Evolutionary conservation across 148 eudicot species (phyloP).

Genomic region (Rhododendron williamsianum): DNA sequence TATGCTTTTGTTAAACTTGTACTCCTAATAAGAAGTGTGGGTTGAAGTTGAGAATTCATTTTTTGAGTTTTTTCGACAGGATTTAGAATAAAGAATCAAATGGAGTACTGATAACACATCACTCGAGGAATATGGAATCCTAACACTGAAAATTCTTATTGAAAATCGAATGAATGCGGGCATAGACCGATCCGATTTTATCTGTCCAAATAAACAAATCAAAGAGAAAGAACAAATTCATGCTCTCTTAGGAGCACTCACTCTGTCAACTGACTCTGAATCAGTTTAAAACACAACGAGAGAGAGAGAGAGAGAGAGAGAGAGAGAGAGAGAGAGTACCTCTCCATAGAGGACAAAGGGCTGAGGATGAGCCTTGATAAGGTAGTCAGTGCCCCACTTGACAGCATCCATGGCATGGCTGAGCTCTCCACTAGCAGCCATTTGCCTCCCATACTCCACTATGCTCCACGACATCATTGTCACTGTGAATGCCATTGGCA

Average conservation of each 20-base stretch:
- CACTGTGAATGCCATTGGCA: conserved; percentile 92
- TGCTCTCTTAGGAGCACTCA: no score
- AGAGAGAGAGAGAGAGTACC: conserved; percentile 28
- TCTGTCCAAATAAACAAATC: background rate
- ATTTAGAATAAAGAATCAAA: no score
- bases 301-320: background rate
- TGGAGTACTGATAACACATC: background rate
- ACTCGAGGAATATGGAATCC: background rate
- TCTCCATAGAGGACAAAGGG: conserved; percentile 94
- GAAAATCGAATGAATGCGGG: no score
- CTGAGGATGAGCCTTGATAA: conserved; percentile 92
- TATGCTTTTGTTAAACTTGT: background rate
- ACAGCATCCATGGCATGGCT: conserved; percentile 76
- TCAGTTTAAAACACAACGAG: no score
- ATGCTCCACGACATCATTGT: conserved; percentile 99
- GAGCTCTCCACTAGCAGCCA: conserved; percentile 74
- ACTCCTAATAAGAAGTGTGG: background rate
- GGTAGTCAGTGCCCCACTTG: conserved; percentile 96
- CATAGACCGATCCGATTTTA: no score
- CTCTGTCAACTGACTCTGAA: no score
- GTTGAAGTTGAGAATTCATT: background rate
- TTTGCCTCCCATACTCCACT: conserved; percentile 79
- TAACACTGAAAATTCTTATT: no score
- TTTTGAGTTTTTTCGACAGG: background rate
- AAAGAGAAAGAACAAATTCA: no score